Conservation (phyloP, 228 moss, liverwort and hornwort genomes). For the Sphagnum magellanicum region DNA sequence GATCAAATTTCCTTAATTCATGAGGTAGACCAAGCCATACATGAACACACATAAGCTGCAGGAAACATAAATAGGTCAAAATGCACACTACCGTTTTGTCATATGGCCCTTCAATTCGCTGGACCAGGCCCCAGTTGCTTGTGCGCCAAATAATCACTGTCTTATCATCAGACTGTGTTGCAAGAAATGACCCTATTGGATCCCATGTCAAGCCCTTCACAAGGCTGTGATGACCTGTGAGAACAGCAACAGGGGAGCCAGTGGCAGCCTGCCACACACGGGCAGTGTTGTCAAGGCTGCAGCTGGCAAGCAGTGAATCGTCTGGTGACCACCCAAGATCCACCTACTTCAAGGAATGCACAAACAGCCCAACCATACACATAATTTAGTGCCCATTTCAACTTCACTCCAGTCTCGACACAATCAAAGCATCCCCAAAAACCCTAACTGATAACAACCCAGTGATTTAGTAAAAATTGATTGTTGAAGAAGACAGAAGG, state of each 20-base stretch:
- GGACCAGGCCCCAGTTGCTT: conserved; percentile 82
- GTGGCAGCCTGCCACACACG: conserved; percentile 85
- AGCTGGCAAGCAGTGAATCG: conserved; percentile 90
- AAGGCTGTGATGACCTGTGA: conserved; percentile 82
- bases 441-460: background rate
- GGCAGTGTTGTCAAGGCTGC: conserved; percentile 90
- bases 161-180: conserved; percentile 91
- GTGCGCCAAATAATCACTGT: conserved; percentile 93
- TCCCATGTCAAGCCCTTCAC: conserved; percentile 98
- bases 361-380: conserved; percentile 41
- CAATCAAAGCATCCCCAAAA: background rate
- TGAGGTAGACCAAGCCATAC: background rate
- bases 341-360: conserved; percentile 73
- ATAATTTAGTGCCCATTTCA: conserved; percentile 32
- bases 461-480: background rate
- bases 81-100: conserved; percentile 60
- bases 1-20: background rate
- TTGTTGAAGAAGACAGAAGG: conserved; percentile 15
- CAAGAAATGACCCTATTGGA: conserved; percentile 92
- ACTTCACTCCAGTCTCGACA: background rate
- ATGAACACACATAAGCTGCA: background rate
- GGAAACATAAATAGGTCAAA: background rate
- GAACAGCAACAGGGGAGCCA: conserved; percentile 68
- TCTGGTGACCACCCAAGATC: conserved; percentile 99
- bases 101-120: conserved; percentile 89